A percentile compares a stretch with the other conserved stretches of the same genome.
These are phyloP conservation scores for Erythrophleum fordii DNA, from an alignment of 306 rosid genomes.

Conservation along the genomic window DNA sequence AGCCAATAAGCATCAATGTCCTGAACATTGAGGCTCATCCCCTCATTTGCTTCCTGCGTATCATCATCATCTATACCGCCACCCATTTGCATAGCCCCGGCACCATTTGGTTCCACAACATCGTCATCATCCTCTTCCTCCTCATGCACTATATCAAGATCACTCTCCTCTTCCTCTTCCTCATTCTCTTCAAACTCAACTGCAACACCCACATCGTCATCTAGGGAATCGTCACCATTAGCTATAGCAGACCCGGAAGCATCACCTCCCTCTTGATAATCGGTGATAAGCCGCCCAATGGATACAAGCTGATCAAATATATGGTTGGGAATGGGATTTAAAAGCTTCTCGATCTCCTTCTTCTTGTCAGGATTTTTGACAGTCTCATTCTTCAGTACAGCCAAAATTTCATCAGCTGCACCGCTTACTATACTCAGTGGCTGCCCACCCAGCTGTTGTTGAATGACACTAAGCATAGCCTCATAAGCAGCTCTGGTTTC, in stretches of 20 bases:
- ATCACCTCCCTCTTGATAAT: conserved; percentile 76
- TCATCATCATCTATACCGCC: conserved; percentile 93
- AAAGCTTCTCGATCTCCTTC: conserved; percentile 83
- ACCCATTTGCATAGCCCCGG: conserved; percentile 91
- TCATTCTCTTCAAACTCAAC: conserved; percentile 96
- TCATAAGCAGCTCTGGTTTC: conserved; percentile 93
- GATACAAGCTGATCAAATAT: conserved; percentile 75
- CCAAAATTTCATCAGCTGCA: conserved; percentile 82
- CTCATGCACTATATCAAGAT: conserved; percentile 91
- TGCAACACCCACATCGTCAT: conserved; percentile 90
- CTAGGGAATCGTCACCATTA: conserved; percentile 75
- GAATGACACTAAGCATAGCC: conserved; percentile 91
- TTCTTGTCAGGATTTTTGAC: conserved; percentile 78
- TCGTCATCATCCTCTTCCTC: conserved; percentile 92
- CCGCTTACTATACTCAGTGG: conserved; percentile 81
- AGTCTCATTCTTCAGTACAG: conserved; percentile 69
- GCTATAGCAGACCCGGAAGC: conserved; percentile 51
- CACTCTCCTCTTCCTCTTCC: conserved; percentile 94
- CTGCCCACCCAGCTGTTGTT: conserved; percentile 89
- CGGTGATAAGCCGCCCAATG: conserved; percentile 80
- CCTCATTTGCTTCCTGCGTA: conserved; percentile 80
- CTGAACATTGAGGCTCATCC: conserved; percentile 86
- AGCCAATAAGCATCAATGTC: conserved; percentile 98
- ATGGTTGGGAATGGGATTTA: conserved; percentile 58
- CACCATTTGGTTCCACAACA: conserved; percentile 58